phyloP scores from a whole-genome alignment of 768 basidiomycete species.

The Leucogyrophana mollusca region DNA sequence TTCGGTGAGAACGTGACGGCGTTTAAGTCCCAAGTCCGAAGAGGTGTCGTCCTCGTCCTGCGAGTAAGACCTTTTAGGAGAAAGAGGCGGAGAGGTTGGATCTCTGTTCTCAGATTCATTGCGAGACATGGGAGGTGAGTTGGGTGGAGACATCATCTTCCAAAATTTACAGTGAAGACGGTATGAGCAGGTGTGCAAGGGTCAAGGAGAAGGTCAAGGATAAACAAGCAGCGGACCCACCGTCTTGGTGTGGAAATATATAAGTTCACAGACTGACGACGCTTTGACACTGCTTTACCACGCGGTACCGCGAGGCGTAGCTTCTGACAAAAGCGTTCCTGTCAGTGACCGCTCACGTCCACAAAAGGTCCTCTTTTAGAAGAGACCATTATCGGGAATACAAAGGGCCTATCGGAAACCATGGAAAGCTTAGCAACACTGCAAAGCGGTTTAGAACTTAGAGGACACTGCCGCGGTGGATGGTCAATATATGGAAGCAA shows the following conservation, averaged over 20 bases:
- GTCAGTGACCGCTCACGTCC: too few relatives aligned
- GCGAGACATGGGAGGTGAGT: slow-evolving; percentile 7
- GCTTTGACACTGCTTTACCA: slow-evolving; percentile 25
- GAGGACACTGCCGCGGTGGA: too few relatives aligned
- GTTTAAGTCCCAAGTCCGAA: slow-evolving; percentile 16
- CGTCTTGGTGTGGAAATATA: slow-evolving; percentile 12
- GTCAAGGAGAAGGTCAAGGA: slow-evolving; percentile 4
- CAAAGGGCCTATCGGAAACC: slow-evolving; percentile 3
- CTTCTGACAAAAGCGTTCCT: neutral
- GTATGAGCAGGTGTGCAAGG: slow-evolving; percentile 1
- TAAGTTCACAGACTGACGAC: slow-evolving; percentile 17
- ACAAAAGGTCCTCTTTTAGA: too few relatives aligned
- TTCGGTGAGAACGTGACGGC: slow-evolving; percentile 15
- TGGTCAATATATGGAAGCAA: neutral
- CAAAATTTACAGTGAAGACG: slow-evolving; percentile 5
- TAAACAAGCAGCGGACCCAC: neutral
- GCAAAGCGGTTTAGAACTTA: neutral
- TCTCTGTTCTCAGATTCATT: slow-evolving; percentile 12
- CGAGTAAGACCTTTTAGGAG: slow-evolving; percentile 19
- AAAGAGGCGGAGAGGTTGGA: slow-evolving; percentile 10
- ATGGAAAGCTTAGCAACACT: slow-evolving; percentile 3
- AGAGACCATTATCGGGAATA: slow-evolving; percentile 1
- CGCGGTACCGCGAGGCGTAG: slow-evolving; percentile 6
- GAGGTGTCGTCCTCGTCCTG: slow-evolving; percentile 14
- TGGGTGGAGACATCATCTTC: slow-evolving; percentile 19